These are phyloP conservation scores for Hypoxylon sp. DNA, from an alignment of 2,329 filamentous ascomycete species.

Conservation along the genomic window DNA sequence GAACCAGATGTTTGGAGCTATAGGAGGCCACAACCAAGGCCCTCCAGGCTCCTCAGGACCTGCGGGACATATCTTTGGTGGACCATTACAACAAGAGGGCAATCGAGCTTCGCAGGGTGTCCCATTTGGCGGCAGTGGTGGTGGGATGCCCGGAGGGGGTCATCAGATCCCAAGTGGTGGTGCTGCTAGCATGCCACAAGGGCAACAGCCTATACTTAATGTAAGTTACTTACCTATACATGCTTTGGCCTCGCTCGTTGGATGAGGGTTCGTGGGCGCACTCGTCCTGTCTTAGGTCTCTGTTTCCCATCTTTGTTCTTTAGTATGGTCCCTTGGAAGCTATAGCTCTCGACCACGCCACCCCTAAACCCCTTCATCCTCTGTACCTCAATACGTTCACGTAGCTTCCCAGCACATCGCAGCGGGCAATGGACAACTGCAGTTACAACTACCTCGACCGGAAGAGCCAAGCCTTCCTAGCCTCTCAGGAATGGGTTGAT, in stretches of 20 bases:
- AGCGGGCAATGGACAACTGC: not conserved
- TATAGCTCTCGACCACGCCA: not conserved
- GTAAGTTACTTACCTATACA: conserved; percentile 58
- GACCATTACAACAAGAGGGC: conserved; percentile 73
- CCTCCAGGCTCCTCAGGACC: conserved; percentile 62
- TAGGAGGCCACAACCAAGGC: conserved; percentile 48
- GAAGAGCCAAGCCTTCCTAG: not conserved
- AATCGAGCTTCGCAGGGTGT: conserved; percentile 72
- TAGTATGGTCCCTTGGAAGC: not conserved
- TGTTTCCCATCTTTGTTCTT: not conserved
- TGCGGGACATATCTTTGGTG: conserved; percentile 76
- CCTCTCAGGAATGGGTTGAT: not conserved
- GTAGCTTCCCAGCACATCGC: not conserved
- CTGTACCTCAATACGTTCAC: not conserved
- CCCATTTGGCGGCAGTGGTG: conserved; percentile 66
- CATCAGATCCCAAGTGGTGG: conserved; percentile 56
- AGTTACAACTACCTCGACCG: not conserved
- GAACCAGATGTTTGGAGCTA: conserved; percentile 65
- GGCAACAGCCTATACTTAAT: conserved; percentile 87
- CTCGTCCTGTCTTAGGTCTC: conserved; percentile 11
- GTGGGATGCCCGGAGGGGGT: conserved; percentile 60
- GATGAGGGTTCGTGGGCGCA: not conserved
- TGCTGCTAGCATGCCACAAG: conserved; percentile 75
- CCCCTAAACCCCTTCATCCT: not conserved
- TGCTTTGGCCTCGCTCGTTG: conserved; percentile 7